Conservation (phyloP, 208 protist genomes). For the Leishmania lainsoni region DNA sequence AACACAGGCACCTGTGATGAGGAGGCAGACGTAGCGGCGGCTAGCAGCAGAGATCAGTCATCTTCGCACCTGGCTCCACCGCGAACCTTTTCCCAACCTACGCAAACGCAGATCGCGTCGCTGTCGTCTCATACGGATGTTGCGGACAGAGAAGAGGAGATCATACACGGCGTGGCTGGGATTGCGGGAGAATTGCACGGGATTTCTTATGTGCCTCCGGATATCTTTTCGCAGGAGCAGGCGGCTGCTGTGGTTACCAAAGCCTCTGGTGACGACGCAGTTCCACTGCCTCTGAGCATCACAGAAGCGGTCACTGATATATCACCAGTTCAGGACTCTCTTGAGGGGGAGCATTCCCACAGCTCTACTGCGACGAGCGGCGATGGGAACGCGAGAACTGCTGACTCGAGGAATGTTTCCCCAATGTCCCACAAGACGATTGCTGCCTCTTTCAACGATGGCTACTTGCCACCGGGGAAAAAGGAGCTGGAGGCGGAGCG, state of each 20-base stretch:
- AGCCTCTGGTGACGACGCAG: not conserved
- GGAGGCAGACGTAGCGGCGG: not conserved
- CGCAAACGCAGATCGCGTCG: not conserved
- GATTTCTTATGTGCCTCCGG: not conserved
- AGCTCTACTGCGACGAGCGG: constrained; percentile 3
- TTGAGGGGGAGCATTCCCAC: not conserved
- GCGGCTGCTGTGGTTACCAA: not conserved
- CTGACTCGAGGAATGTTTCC: not conserved
- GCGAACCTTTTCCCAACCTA: not conserved
- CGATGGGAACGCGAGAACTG: not conserved
- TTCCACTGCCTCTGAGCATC: not conserved
- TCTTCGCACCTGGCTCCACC: not conserved
- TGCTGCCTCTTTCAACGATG: not conserved
- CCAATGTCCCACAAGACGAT: not conserved
- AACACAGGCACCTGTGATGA: not conserved
- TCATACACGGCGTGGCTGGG: not conserved
- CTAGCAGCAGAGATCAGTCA: not conserved
- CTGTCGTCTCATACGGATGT: not conserved
- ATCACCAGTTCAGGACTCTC: not conserved
- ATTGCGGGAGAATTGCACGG: not conserved
- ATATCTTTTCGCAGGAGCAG: not conserved
- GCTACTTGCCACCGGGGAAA: not conserved
- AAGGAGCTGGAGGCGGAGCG: not conserved
- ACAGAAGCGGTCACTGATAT: not conserved
- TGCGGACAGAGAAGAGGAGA: not conserved